Percentiles rank a stretch among this genome's conserved stretches.
Evolutionary conservation across 768 basidiomycete species (phyloP).

Genomic region (Lentinus tigrinus): DNA sequence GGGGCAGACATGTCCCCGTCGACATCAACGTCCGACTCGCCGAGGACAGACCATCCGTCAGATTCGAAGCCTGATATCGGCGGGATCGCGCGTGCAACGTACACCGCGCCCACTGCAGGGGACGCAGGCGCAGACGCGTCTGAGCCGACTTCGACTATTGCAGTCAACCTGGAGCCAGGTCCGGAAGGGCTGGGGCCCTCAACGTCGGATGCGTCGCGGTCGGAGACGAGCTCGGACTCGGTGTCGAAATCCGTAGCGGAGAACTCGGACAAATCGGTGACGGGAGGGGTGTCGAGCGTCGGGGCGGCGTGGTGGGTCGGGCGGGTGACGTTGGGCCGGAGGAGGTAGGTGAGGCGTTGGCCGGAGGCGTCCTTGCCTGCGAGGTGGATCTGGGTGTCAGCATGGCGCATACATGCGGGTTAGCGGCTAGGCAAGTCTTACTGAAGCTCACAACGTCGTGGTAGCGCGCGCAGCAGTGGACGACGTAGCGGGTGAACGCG

Average conservation of each 20-base stretch:
- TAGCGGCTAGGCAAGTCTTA: constrained; percentile 41
- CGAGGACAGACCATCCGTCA: constrained; percentile 40
- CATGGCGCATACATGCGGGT: not conserved
- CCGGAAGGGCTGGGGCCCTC: constrained; percentile 11
- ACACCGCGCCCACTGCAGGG: constrained; percentile 29
- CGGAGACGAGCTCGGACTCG: constrained; percentile 33
- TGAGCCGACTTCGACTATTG: constrained; percentile 24
- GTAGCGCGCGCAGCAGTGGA: constrained; percentile 81
- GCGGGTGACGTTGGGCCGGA: constrained; percentile 72
- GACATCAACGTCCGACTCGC: constrained; percentile 26
- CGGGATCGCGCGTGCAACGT: constrained; percentile 3
- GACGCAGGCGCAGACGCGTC: constrained; percentile 25
- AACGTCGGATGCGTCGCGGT: constrained; percentile 23
- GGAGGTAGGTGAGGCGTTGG: constrained; percentile 70
- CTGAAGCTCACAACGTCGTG: constrained; percentile 82
- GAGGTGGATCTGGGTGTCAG: not conserved
- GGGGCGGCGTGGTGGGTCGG: constrained; percentile 47
- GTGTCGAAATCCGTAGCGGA: constrained; percentile 50
- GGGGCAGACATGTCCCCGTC: constrained; percentile 16
- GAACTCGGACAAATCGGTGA: constrained; percentile 59
- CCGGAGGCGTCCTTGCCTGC: constrained; percentile 57
- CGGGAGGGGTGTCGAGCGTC: constrained; percentile 67
- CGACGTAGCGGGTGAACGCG: constrained; percentile 74
- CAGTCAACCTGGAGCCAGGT: constrained; percentile 20
- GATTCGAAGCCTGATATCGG: constrained; percentile 20